These are phyloP conservation scores for Achaetomium macrosporum DNA, from an alignment of 2,329 filamentous ascomycete genomes.

Conservation along the genomic window DNA sequence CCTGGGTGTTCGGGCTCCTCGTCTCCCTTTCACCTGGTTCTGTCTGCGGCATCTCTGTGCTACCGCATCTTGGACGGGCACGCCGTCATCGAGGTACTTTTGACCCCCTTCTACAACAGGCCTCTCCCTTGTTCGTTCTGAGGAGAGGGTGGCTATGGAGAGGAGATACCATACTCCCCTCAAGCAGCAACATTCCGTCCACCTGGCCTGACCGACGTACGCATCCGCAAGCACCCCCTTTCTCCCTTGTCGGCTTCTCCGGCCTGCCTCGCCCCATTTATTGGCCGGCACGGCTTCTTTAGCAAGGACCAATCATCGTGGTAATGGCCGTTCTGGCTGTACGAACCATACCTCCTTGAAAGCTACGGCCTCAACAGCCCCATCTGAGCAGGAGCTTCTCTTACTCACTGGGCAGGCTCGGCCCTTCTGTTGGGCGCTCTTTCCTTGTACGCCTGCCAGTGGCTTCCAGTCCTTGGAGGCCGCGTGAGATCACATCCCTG, in stretches of 20 bases:
- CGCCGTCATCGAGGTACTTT: constrained; percentile 19
- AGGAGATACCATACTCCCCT: constrained; percentile 32
- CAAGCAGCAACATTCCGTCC: constrained; percentile 33
- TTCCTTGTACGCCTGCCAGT: constrained; percentile 13
- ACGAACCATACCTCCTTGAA: constrained; percentile 38
- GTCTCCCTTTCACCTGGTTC: constrained; percentile 16
- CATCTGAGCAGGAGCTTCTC: constrained; percentile 25
- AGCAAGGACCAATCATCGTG: constrained; percentile 43
- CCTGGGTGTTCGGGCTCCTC: no score
- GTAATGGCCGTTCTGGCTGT: constrained; percentile 35
- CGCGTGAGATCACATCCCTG: not conserved
- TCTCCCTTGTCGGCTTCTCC: constrained; percentile 26
- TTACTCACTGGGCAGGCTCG: constrained; percentile 27
- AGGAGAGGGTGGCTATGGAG: constrained; percentile 36
- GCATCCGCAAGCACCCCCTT: constrained; percentile 29
- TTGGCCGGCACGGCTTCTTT: constrained; percentile 35
- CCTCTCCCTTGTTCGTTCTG: constrained; percentile 23
- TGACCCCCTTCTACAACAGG: constrained; percentile 14
- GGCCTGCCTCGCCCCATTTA: constrained; percentile 30
- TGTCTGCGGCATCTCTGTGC: constrained; percentile 9
- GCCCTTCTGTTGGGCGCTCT: constrained; percentile 28
- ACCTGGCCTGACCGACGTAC: constrained; percentile 36
- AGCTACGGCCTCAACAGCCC: constrained; percentile 18
- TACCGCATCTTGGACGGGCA: constrained; percentile 14
- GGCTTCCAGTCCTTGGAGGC: constrained; percentile 2